Evolutionary conservation across 495 filamentous ascomycete genomes (phyloP).

Genomic region (Penicillium samsonianum): DNA sequence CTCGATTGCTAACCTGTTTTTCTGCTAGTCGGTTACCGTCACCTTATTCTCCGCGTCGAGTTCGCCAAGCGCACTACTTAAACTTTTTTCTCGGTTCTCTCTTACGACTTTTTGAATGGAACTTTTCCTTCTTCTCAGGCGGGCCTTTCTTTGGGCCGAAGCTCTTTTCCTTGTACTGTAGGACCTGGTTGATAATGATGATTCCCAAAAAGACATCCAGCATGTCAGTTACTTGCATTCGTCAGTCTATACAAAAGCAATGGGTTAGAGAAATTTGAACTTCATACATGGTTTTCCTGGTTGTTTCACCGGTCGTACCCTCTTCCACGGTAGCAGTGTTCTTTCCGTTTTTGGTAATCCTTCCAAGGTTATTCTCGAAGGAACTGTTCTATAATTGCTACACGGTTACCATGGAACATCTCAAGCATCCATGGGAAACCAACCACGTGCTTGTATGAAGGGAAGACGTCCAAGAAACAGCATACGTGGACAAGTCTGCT

Average conservation of each 20-base stretch:
- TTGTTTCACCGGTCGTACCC: background rate
- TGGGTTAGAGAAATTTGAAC: slow-evolving; percentile 32
- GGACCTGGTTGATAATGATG: slow-evolving; percentile 50
- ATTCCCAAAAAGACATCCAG: slow-evolving; percentile 40
- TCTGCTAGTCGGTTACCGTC: slow-evolving; percentile 72
- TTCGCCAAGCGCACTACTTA: slow-evolving; percentile 81
- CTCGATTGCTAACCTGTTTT: slow-evolving; percentile 27
- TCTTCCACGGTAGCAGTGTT: background rate
- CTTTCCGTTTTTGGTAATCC: background rate
- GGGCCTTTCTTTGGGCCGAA: slow-evolving; percentile 35
- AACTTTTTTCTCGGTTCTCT: slow-evolving; percentile 31
- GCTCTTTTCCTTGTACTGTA: slow-evolving; percentile 46
- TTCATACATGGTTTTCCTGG: slow-evolving; percentile 7
- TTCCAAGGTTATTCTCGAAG: background rate
- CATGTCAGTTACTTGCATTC: slow-evolving; percentile 43
- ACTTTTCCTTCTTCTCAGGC: slow-evolving; percentile 41
- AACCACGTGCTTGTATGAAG: slow-evolving; percentile 1
- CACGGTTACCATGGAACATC: slow-evolving; percentile 6
- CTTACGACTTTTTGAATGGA: slow-evolving; percentile 29
- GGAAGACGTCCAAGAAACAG: background rate
- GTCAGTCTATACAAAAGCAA: slow-evolving; percentile 41
- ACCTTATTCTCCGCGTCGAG: slow-evolving; percentile 87
- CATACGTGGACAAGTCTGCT: background rate
- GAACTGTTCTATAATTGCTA: slow-evolving; percentile 3
- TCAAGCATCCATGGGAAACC: background rate